Evolutionary conservation across 805 yeast species (phyloP), one percentile per base, ranked within the genome.

Genomic region (Yarrowia keelungensis): DNA sequence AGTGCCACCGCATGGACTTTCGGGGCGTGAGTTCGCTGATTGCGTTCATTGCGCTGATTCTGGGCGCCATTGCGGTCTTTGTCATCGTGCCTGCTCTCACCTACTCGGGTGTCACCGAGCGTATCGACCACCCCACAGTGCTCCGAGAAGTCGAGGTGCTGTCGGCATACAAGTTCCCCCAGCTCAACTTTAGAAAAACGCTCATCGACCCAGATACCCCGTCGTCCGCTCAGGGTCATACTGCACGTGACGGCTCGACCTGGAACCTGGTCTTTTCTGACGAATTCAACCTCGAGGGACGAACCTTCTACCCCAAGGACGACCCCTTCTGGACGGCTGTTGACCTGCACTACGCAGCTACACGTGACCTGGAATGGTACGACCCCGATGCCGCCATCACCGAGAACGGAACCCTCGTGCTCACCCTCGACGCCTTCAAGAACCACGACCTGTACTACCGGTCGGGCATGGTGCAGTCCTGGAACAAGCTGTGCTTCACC

Each of bases 361-460:
- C 98, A 3, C 80, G 85, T 69, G 98, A 93, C 81, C 82, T 92
- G 75, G 98, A 93, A 80, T 93, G 97, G 97, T 93, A 93, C 78
- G 89, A 87, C 70, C 98, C 98, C 0, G 97, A 93, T 77, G 97
- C 97, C 1, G 87, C 84, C 1, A 83, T 87, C 35, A 94, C 98
- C 0, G 81, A 79, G 8, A 85, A 90, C 72, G 98, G 98, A 70
- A 83, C 92, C 3, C 76, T 90, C 64, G 79, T 81, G 61, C 74
- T 93, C 26, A 82, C 89, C 67, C 80, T 93, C 86, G 98, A 93
- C 76, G 97, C 97, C 1, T 90, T 81, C 78, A 81, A 85, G 74
- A 91, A 90, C 78, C 97, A 93, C 79, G 81, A 89, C 74, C 79
- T 93, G 71, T 87, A 81, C 77, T 93, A 93, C 80, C 84, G 97